Conservation (phyloP, 2,329 filamentous ascomycete genomes). For the Venturia aucupariae region DNA sequence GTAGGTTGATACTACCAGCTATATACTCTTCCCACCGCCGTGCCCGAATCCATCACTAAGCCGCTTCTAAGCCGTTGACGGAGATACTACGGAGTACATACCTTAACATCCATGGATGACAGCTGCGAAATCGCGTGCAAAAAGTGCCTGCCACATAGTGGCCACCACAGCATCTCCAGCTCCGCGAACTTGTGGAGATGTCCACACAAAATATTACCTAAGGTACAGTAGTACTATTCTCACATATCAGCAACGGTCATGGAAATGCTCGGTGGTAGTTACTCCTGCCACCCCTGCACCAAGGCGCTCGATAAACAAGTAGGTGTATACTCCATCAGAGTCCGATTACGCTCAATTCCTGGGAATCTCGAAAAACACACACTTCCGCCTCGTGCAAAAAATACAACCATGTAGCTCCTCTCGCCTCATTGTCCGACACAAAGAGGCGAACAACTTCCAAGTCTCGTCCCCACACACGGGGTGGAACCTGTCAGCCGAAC, state of each 20-base stretch:
- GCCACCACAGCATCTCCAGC: background rate
- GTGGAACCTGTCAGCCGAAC: background rate
- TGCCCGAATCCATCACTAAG: background rate
- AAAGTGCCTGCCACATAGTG: background rate
- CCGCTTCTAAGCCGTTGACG: conserved; percentile 2
- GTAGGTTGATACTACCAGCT: background rate
- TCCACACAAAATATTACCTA: background rate
- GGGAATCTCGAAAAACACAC: no score
- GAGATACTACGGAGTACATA: background rate
- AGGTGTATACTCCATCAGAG: no score
- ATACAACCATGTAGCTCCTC: background rate
- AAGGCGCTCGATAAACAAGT: no score
- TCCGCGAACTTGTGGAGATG: conserved; percentile 2
- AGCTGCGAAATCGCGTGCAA: background rate
- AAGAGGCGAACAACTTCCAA: background rate
- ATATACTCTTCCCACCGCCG: background rate
- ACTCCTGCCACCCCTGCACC: background rate
- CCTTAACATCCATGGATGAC: no score
- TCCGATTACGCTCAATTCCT: no score
- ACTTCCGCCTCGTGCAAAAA: background rate
- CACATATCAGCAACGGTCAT: background rate
- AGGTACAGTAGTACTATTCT: no score
- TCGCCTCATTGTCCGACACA: background rate
- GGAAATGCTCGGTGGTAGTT: background rate
- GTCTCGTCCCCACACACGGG: background rate